These are phyloP conservation scores for Xylaria sp. DNA, from an alignment of 2,329 filamentous ascomycete genomes.

Conservation along the genomic window DNA sequence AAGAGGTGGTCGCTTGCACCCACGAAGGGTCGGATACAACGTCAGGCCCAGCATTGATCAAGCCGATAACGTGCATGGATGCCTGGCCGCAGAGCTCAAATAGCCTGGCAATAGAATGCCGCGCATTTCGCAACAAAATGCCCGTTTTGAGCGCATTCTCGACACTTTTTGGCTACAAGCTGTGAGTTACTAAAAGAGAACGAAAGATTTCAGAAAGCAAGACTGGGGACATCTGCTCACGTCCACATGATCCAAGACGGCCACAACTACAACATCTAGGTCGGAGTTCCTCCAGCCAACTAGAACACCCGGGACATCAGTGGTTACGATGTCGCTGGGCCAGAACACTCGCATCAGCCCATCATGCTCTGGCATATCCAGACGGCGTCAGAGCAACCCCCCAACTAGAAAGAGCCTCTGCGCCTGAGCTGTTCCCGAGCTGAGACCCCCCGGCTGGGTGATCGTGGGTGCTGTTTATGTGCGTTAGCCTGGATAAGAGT, in stretches of 20 bases:
- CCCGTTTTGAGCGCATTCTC: slow-evolving; percentile 88
- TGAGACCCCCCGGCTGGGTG: slow-evolving; percentile 82
- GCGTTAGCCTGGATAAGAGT: slow-evolving; percentile 40
- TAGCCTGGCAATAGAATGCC: slow-evolving; percentile 82
- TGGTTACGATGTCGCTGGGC: slow-evolving; percentile 85
- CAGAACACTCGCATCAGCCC: slow-evolving; percentile 98
- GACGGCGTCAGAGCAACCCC: slow-evolving; percentile 49
- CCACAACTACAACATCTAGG: slow-evolving; percentile 88
- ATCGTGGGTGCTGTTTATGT: slow-evolving; percentile 78
- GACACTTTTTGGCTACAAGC: slow-evolving; percentile 75
- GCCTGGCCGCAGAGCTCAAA: slow-evolving; percentile 85
- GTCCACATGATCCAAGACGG: slow-evolving; percentile 90
- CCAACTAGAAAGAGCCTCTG: slow-evolving; percentile 86
- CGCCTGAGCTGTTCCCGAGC: slow-evolving; percentile 94
- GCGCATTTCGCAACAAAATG: slow-evolving; percentile 83
- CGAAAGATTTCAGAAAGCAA: slow-evolving; percentile 24
- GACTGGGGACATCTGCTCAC: slow-evolving; percentile 60
- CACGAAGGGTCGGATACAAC: slow-evolving; percentile 73
- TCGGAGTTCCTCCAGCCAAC: slow-evolving; percentile 96
- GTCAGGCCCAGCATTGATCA: slow-evolving; percentile 72
- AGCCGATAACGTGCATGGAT: slow-evolving; percentile 86
- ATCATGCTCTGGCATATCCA: slow-evolving; percentile 78
- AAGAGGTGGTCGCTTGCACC: slow-evolving; percentile 70
- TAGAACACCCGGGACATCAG: slow-evolving; percentile 81
- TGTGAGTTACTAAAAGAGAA: slow-evolving; percentile 43